Evolutionary conservation across 2,329 filamentous ascomycete species (phyloP), one percentile per base, ranked within the genome.

Genomic region (Sporothrix sp.): DNA sequence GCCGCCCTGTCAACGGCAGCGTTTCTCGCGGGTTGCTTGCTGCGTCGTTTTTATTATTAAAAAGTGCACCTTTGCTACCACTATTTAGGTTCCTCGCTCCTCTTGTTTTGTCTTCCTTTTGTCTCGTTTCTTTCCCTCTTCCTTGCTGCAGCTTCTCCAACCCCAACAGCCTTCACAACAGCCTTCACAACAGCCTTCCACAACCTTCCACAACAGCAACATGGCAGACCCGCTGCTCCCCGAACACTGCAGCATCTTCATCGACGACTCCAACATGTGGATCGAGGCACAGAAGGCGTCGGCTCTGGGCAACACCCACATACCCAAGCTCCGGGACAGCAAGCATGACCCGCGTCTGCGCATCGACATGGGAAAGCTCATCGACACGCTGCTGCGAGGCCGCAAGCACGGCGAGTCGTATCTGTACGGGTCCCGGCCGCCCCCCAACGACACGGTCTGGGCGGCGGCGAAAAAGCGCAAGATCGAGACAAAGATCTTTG

Each of bases 241-340:
- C 30, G 51, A 58, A 10, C 54, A 52, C 7, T 61, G 59, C 53
- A 48, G 55, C 44, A 33, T 60, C 33, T 61, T 61, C 40, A 54
- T 59, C 18, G 57, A 61, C 46, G 55, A 58, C 51, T 59, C 56
- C 28, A 59, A 59, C 48, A 51, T 59, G 4, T 61, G 56, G 56
- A 58, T 61, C 33, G 54, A 59, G 45, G 58, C 57, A 14, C 57
- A 59, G 39, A 60, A 59, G 46, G 56, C 56, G 25, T 54, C 56
- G 4, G 59, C 59, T 1, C 16, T 28, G 21, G 55, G 54, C 50
- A 57, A 52, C 44, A 52, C 44, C 37, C 54, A 52, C 36, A 28
- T 59, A 51, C 55, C 58, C 48, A 60, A 59, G 21, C 53, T 62
- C 21, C 43, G 30, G 14, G 59, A 58, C 51, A 40, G 45, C 48